Base-by-base conservation (phyloP, 495 filamentous ascomycete species). In the Schizothecium vesticola region DNA sequence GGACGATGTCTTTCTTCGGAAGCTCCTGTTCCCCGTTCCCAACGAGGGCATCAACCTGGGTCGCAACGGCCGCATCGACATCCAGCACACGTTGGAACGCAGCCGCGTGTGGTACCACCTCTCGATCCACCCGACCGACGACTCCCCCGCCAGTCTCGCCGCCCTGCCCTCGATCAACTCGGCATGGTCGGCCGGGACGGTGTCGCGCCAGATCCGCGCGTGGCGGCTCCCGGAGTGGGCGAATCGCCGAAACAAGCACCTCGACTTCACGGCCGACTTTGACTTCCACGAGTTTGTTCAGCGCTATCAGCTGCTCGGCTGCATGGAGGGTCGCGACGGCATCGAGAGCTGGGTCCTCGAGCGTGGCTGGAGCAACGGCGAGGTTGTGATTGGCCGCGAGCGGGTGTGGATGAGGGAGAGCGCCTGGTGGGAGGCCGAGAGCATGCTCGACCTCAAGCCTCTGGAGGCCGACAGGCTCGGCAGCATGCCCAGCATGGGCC, bases 181-280 rank as follows among this genome's bases (percentile, higher is more conserved):
- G 19, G 85, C 89, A 3, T 99, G 95, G 95, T 94, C 93, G 25
- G 96, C 95, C 16, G 91, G 91, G 24, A 88, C 90, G 1, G 92
- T 98, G 1, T 98, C 96, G 10, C 88, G 92, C 58, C 96, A 99
- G 79, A 82, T 99, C 19, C 90, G 95, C 29, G 87, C 91, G 55
- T 98, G 95, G 95, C 84, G 95, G 70, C 83, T 98, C 6, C 91
- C 94, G 0, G 95, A 99, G 76, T 99, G 95, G 95, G 92, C 93
- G 1, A 98, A 97, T 73, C 90, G 94, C 59, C 87, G 95, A 31
- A 92, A 92, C 71, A 94, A 92, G 77, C 86, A 90, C 69, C 87
- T 98, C n/a, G 95, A 98, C 77, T 98, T 96, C 76, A 99, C 95
- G 0, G 92, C 92, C 12, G 95, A 99, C 72, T 99, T 98, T 72